Evolutionary conservation across 495 filamentous ascomycete genomes (phyloP).

Genomic region (Xylona heveae): DNA sequence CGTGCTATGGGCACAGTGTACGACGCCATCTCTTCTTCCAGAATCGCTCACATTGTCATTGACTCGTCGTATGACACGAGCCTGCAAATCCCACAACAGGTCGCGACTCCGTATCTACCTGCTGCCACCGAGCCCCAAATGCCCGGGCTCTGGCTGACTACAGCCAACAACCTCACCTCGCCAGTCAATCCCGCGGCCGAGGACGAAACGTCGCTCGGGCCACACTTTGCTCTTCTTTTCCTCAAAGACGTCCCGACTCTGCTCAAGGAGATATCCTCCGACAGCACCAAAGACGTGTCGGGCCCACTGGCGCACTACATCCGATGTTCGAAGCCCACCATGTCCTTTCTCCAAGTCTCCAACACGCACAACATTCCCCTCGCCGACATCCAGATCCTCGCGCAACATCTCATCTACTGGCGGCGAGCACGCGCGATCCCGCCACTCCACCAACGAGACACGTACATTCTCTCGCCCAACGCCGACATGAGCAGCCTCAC

Average conservation of each 20-base stretch:
- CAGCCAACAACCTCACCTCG: conserved; percentile 49
- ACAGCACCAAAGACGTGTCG: conserved; percentile 42
- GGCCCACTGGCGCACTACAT: conserved; percentile 65
- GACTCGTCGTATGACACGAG: conserved; percentile 43
- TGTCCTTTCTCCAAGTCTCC: conserved; percentile 69
- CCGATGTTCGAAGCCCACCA: conserved; percentile 57
- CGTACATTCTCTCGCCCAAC: conserved; percentile 86
- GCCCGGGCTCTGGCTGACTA: conserved; percentile 67
- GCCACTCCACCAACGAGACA: conserved; percentile 72
- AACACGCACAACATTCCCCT: conserved; percentile 50
- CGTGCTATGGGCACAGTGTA: conserved; percentile 64
- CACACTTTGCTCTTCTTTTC: conserved; percentile 70
- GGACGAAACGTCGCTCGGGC: conserved; percentile 38
- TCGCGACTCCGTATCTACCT: conserved; percentile 52
- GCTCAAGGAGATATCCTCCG: conserved; percentile 59
- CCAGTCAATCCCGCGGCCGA: conserved; percentile 37
- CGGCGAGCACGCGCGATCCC: conserved; percentile 79
- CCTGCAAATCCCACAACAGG: conserved; percentile 67
- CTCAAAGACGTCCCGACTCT: conserved; percentile 70
- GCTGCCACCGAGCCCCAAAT: conserved; percentile 39
- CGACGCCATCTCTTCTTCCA: conserved; percentile 56
- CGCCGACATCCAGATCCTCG: conserved; percentile 59
- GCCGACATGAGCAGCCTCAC: conserved; percentile 58
- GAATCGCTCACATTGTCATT: conserved; percentile 52
- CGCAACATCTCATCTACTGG: conserved; percentile 88